Evolutionary conservation across 2,329 filamentous ascomycete species (phyloP).

Genomic region (Colletotrichum zoysiae): DNA sequence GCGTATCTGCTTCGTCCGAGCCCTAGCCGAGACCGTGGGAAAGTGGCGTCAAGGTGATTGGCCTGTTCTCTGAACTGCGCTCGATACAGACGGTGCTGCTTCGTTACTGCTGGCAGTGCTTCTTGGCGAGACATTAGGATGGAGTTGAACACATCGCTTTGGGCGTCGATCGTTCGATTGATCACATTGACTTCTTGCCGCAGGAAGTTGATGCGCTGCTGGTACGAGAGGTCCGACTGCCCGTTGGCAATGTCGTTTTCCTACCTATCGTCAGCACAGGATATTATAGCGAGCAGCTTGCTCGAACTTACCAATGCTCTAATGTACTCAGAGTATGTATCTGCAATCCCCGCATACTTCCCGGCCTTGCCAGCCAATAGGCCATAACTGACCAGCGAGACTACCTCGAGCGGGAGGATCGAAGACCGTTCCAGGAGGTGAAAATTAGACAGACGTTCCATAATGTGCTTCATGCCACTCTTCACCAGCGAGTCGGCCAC

Average conservation of each 20-base stretch:
- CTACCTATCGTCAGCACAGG: constrained; percentile 46
- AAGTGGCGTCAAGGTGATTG: not conserved
- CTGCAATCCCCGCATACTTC: constrained; percentile 54
- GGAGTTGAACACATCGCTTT: constrained; percentile 48
- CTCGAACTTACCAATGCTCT: constrained; percentile 53
- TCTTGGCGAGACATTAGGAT: constrained; percentile 42
- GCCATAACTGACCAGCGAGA: constrained; percentile 55
- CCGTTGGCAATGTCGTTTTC: constrained; percentile 56
- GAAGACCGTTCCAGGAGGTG: constrained; percentile 53
- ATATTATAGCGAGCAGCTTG: not conserved
- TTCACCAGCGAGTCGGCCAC: constrained; percentile 50
- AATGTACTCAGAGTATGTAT: constrained; percentile 59
- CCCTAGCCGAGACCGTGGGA: constrained; percentile 31
- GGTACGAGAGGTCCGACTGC: constrained; percentile 55
- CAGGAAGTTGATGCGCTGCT: constrained; percentile 56
- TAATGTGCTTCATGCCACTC: constrained; percentile 53
- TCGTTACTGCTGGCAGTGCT: constrained; percentile 1
- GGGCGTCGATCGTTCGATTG: constrained; percentile 51
- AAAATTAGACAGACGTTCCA: constrained; percentile 50
- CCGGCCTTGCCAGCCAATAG: constrained; percentile 56
- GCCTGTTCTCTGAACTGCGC: constrained; percentile 40
- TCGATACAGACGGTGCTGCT: constrained; percentile 42
- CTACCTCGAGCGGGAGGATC: constrained; percentile 57
- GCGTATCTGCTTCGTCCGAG: constrained; percentile 21
- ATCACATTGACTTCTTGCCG: constrained; percentile 57